Percentiles rank a stretch among this genome's conserved stretches.
Conservation (phyloP, 2,329 filamentous ascomycete genomes). For the Chrysoporthe deuterocubensis region DNA sequence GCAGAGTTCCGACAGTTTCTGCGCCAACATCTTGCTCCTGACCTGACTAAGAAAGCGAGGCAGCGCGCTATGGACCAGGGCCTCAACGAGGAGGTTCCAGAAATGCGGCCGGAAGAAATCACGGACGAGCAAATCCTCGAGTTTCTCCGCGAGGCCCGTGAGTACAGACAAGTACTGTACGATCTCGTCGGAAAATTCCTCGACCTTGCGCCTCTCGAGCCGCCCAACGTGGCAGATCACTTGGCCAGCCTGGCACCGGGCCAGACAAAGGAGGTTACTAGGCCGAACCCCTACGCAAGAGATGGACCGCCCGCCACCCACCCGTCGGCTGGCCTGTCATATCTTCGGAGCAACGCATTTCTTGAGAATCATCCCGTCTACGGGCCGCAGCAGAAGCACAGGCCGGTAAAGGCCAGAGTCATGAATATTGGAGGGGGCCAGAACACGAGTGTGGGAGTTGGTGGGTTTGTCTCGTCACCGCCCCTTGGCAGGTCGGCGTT, state of each 20-base stretch:
- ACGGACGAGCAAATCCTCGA: slow-evolving; percentile 55
- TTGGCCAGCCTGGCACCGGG: slow-evolving; percentile 29
- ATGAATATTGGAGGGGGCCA: slow-evolving; percentile 34
- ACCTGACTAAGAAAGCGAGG: slow-evolving; percentile 46
- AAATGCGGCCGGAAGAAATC: slow-evolving; percentile 45
- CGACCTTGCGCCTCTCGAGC: slow-evolving; percentile 60
- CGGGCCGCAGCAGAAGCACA: slow-evolving; percentile 57
- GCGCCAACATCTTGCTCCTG: slow-evolving; percentile 51
- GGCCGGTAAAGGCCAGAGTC: slow-evolving; percentile 56
- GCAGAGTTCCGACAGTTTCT: slow-evolving; percentile 60
- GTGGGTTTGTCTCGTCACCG: slow-evolving; percentile 54
- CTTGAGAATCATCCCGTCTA: slow-evolving; percentile 65
- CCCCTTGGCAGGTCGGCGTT: slow-evolving; percentile 32
- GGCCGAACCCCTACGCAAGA: slow-evolving; percentile 51
- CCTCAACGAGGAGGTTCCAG: slow-evolving; percentile 37
- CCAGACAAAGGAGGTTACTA: slow-evolving; percentile 33
- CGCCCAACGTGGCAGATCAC: slow-evolving; percentile 34
- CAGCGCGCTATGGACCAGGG: slow-evolving; percentile 44
- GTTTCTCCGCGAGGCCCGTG: slow-evolving; percentile 57
- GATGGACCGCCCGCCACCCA: slow-evolving; percentile 63
- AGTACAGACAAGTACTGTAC: slow-evolving; percentile 55
- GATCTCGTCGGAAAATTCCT: slow-evolving; percentile 62
- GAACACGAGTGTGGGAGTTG: slow-evolving; percentile 49
- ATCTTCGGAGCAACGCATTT: slow-evolving; percentile 59
- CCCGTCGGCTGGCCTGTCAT: slow-evolving; percentile 66